Evolutionary conservation across 2,329 filamentous ascomycete genomes (phyloP), one percentile per base, ranked within the genome.

Genomic region (Myotisia sp.): DNA sequence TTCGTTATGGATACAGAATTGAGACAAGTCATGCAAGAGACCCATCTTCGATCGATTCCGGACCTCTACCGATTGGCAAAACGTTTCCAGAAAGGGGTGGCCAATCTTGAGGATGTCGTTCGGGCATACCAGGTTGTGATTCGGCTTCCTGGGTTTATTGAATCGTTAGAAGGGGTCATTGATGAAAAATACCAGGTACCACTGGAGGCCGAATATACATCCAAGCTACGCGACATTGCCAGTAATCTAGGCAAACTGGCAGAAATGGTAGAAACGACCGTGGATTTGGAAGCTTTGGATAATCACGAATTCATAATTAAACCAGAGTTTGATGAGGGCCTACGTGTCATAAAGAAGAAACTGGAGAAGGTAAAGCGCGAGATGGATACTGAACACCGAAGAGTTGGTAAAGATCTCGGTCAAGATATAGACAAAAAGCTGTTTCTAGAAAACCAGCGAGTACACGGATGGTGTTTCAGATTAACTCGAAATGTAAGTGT

Each of bases 291-390:
- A 38, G 90, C 90, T 2, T 71, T 98, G 7, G 87, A 98, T 49
- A 85, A 90, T 45, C 90, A 98, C 51, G 90, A 98, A 53, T 98
- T 92, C 60, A 87, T 94, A 48, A 98, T 98, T 69, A 98, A 95
- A 59, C 82, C 92, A 1, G 90, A 98, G 51, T 98, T 94, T 44
- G 90, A 98, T 49, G 85, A 94, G 38, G 72, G 76, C 36, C 65
- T 98, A 23, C 75, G 79, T 12, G 74, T 82, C n/a, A 92, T 98
- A 46, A 76, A 83, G 34, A 86, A 82, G 60, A 90, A 87, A 53
- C 73, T 98, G 2, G 87, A 95, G 51, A 83, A 78, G 50, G 63
- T 93, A 18, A 77, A 78, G 42, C 65, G 74, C 27, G 79, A 86
- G 36, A 94, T 98, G 73, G 72, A 86, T 33, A 67, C 68, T 20